Evolutionary conservation across 140 eudicot species (phyloP).

Genomic region (Bidens hawaiensis): DNA sequence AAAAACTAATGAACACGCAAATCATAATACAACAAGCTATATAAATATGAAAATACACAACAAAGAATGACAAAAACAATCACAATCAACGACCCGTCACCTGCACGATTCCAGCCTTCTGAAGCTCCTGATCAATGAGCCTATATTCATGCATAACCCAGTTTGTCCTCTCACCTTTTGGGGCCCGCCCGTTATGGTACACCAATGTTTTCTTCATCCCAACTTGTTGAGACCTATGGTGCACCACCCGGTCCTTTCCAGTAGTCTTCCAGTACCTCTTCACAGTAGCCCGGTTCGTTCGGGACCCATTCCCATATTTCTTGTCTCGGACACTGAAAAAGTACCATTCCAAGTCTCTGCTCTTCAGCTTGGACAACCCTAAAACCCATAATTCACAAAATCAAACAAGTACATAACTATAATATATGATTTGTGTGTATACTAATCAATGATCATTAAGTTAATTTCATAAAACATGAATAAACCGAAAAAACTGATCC

Average conservation of each 20-base stretch:
- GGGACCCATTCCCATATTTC: constrained; percentile 80
- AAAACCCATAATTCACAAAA: constrained; percentile 4
- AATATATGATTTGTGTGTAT: background rate
- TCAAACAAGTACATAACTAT: background rate
- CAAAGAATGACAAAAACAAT: background rate
- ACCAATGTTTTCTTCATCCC: constrained; percentile 95
- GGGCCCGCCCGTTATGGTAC: constrained; percentile 82
- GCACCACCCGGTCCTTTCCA: constrained; percentile 73
- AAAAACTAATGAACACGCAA: background rate
- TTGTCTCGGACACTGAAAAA: constrained; percentile 71
- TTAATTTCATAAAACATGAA: background rate
- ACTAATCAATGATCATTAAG: background rate
- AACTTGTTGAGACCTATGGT: constrained; percentile 38
- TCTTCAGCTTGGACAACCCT: constrained; percentile 68
- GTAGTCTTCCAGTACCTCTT: constrained; percentile 92
- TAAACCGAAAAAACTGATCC: too few species aligned
- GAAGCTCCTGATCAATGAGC: constrained; percentile 53
- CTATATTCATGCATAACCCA: constrained; percentile 97
- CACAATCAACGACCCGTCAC: constrained; percentile 28
- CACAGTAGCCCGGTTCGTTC: constrained; percentile 79
- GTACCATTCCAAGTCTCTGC: constrained; percentile 84
- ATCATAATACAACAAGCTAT: background rate
- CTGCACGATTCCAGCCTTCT: constrained; percentile 49
- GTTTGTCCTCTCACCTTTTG: constrained; percentile 70
- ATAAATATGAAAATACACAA: background rate